Evolutionary conservation across 2,329 filamentous ascomycete genomes (phyloP), one percentile per base, ranked within the genome.

Genomic region (Fusarium mangiferae): DNA sequence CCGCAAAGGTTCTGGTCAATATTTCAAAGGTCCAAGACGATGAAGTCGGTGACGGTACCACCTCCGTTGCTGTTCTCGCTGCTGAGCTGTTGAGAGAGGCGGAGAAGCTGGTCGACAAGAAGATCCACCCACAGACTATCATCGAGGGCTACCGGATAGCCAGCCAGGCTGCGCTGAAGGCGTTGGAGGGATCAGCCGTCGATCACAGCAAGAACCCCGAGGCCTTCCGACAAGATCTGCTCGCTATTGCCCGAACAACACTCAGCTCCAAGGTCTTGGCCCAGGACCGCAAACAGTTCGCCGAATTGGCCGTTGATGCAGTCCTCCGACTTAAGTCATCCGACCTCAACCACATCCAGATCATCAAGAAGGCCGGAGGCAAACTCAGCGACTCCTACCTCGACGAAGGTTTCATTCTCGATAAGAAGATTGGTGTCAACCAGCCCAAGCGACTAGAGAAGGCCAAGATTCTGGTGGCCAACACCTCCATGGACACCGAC

Each of bases 11-110:
- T 10, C 89, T 99, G 48, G 96, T 99, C 82, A 99, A 99, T 84
- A 98, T 99, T 79, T 98, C 96, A 73, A 99, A 99, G 86, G 96
- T 99, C 11, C 96, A 99, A 83, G 96, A 99, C 80, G 96, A 99
- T 82, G 96, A 99, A 84, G 96, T 99, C 30, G 96, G 96, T 81
- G 96, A 99, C 82, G 96, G 96, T 67, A 99, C 96, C 51, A 99
- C 96, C 28, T 98, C 95, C n/a, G 96, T 99, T 64, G 93, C 96
- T 48, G 96, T 99, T 22, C 88, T 99, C 73, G 95, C 96, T 44
- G 96, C 96, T 68, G 96, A 99, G 87, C 90, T 99, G 68, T 89
- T 99, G 74, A 92, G 96, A 74, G 96, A 99, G 85, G 96, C 96
- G 54, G 96, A 99, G 87, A 96, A 97, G 87, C 90, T 99, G 56